phyloP scores from a whole-genome alignment of 805 yeast genomes.

The Yamadazyma olivae region DNA sequence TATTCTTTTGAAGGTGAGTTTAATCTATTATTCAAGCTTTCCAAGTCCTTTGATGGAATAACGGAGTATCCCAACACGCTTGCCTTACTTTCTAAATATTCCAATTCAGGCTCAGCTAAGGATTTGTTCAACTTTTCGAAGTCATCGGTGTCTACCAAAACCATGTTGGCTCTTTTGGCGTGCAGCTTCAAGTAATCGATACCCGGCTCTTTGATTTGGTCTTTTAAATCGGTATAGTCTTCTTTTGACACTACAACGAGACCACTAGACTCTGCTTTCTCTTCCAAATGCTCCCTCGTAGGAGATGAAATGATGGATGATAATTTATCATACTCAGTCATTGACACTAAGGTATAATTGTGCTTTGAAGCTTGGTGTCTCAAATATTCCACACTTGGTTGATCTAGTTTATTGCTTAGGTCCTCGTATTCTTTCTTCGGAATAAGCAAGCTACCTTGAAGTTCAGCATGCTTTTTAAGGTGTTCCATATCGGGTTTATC shows the following conservation, averaged over 20 bases:
- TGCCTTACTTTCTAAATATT: conserved; percentile 7
- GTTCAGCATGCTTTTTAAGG: conserved; percentile 29
- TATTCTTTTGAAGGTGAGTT: conserved; percentile 21
- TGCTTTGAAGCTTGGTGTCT: conserved; percentile 9
- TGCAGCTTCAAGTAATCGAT: conserved; percentile 17
- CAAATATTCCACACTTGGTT: conserved; percentile 12
- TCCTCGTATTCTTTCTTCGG: conserved; percentile 8
- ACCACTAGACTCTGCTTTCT: conserved; percentile 15
- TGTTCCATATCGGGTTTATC: conserved; percentile 25
- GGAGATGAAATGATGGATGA: conserved; percentile 23
- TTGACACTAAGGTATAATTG: conserved; percentile 12
- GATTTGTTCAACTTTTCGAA: conserved; percentile 4
- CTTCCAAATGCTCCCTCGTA: conserved; percentile 21
- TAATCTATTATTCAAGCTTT: conserved; percentile 3
- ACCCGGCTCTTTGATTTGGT: conserved; percentile 23
- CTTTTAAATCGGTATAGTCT: conserved; percentile 11
- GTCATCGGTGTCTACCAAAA: not conserved
- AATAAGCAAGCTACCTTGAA: conserved; percentile 14
- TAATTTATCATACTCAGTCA: conserved; percentile 17
- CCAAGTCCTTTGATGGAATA: conserved; percentile 7
- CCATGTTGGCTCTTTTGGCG: conserved; percentile 3
- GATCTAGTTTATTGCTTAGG: conserved; percentile 6
- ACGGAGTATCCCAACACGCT: conserved; percentile 10
- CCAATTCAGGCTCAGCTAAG: conserved; percentile 3
- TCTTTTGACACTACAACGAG: conserved; percentile 14